Evolutionary conservation across 1,284 basidiomycete genomes (phyloP).

Genomic region (Moesziomyces sp.): DNA sequence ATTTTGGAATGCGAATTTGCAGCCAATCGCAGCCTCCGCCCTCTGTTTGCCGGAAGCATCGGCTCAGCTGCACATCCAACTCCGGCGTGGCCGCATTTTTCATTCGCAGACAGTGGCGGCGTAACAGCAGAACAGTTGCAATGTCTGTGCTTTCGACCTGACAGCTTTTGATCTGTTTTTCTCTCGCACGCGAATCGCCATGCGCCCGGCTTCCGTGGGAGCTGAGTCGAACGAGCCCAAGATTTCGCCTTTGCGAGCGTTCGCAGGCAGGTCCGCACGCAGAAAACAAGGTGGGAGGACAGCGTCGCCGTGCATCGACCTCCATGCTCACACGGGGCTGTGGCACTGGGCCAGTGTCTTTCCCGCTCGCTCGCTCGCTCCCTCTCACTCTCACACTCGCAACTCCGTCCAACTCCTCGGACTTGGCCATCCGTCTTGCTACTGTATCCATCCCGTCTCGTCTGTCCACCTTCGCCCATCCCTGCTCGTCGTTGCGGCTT

Average conservation of each 20-base stretch:
- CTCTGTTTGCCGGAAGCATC: slow-evolving; percentile 20
- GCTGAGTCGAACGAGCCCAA: slow-evolving; percentile 5
- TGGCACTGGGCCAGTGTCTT: no score
- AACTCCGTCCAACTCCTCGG: slow-evolving; percentile 24
- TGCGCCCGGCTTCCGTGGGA: slow-evolving; percentile 11
- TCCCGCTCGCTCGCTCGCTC: neutral
- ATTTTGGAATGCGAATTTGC: neutral
- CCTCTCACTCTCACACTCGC: no score
- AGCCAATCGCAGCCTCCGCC: slow-evolving; percentile 23
- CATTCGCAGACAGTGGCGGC: no score
- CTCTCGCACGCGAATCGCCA: slow-evolving; percentile 7
- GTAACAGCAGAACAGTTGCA: no score
- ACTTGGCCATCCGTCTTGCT: neutral
- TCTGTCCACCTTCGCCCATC: slow-evolving; percentile 1
- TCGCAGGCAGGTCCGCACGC: no score
- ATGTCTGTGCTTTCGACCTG: no score
- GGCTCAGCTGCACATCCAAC: slow-evolving; percentile 2
- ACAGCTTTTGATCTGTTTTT: neutral
- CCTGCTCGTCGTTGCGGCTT: neutral
- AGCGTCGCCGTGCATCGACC: neutral
- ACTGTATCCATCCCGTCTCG: no score
- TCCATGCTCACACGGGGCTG: no score
- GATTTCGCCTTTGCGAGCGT: no score
- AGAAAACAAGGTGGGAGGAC: neutral
- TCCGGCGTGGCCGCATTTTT: neutral